These are phyloP conservation scores for Backusella luteola DNA, from an alignment of 192 early-diverging fungal genomes.

Conservation along the genomic window DNA sequence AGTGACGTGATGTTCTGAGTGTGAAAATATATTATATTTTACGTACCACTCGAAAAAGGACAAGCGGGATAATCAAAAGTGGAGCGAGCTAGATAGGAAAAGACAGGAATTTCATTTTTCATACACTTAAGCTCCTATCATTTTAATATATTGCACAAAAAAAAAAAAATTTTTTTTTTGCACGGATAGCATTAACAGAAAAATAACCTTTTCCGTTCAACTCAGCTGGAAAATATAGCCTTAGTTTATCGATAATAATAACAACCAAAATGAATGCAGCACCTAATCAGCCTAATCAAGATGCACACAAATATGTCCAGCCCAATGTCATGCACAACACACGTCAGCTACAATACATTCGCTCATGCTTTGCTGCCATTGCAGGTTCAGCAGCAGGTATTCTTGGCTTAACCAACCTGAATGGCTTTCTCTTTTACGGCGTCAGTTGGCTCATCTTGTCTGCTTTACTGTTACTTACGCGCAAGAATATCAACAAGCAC, in stretches of 20 bases:
- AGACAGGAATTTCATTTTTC: background rate
- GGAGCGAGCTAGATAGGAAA: background rate
- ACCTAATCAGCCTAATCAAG: conserved; percentile 25
- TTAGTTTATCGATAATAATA: background rate
- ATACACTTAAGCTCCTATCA: background rate
- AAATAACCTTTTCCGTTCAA: background rate
- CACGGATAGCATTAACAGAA: background rate
- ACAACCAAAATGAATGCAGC: background rate
- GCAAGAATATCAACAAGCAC: conserved; percentile 19
- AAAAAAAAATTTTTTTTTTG: background rate
- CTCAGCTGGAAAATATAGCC: background rate
- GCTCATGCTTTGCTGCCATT: conserved; percentile 68
- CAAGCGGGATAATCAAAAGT: background rate
- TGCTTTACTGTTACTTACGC: conserved; percentile 44
- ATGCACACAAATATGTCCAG: conserved; percentile 44
- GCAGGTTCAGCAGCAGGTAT: conserved; percentile 87
- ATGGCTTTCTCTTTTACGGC: conserved; percentile 84
- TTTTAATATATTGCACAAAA: background rate
- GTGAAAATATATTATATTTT: background rate
- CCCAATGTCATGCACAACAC: conserved; percentile 58
- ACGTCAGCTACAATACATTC: conserved; percentile 60
- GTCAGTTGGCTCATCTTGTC: conserved; percentile 65
- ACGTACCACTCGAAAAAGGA: background rate
- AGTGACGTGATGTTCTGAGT: background rate
- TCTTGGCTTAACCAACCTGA: conserved; percentile 79